Percentiles rank a stretch among this genome's conserved stretches.
Conservation (phyloP, 176 grass and related monocot genomes). For the Raddia guianensis region DNA sequence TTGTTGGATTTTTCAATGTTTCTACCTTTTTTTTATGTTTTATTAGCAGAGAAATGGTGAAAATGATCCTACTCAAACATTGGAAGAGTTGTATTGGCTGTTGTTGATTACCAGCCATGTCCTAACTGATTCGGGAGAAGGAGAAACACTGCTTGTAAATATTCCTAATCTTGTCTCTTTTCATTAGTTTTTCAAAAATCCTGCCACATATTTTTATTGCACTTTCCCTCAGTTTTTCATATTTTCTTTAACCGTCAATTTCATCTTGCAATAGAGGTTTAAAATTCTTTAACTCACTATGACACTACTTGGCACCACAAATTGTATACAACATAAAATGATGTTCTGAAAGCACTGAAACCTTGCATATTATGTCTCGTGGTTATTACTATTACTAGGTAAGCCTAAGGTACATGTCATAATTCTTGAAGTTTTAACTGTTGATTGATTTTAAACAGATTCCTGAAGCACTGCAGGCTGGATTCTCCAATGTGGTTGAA, state of each 20-base stretch:
- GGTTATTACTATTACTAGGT: conserved; percentile 16
- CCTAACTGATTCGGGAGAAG: conserved; percentile 96
- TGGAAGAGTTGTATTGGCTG: conserved; percentile 96
- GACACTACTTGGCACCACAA: not conserved
- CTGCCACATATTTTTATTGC: conserved; percentile 2
- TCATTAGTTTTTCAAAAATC: conserved; percentile 22
- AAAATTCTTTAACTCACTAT: conserved; percentile 17
- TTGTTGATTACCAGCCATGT: conserved; percentile 93
- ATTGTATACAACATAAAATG: conserved; percentile 24
- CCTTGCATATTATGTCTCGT: conserved; percentile 19
- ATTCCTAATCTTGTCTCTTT: conserved; percentile 32
- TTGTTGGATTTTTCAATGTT: conserved; percentile 24
- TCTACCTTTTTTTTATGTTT: conserved; percentile 25
- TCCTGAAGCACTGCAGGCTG: conserved; percentile 82
- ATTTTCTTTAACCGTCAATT: conserved; percentile 34
- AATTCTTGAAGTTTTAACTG: conserved; percentile 31
- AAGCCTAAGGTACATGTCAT: conserved; percentile 32
- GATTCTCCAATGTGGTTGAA: conserved; percentile 72
- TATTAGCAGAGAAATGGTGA: conserved; percentile 60
- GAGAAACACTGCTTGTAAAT: conserved; percentile 96
- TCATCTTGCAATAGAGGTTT: conserved; percentile 1
- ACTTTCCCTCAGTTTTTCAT: conserved; percentile 32
- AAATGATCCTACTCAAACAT: conserved; percentile 79
- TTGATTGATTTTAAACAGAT: conserved; percentile 61
- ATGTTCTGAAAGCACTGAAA: conserved; percentile 17